Evolutionary conservation across 768 basidiomycete species (phyloP), one percentile per base, ranked within the genome.

Genomic region (Mrakia blollopis): DNA sequence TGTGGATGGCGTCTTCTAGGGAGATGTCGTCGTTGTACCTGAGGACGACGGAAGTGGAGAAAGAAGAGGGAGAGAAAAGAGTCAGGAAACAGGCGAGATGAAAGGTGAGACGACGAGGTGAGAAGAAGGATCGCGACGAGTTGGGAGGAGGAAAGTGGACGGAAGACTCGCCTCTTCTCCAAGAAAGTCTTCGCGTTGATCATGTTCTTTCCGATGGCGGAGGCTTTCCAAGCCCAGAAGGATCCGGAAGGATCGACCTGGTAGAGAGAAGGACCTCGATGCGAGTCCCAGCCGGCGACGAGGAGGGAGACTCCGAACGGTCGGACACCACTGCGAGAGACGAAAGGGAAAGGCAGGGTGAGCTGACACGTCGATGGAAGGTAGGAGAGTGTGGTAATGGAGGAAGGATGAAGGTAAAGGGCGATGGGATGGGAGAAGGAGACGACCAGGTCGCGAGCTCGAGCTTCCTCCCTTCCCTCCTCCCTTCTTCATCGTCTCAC

Each of bases 141-240:
- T 35, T 25, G 65, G 44, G 50, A 44, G 50, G 32, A 52, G 65
- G 23, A 47, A 52, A 65, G 25, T 39, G 54, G 62, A 8, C 60
- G 30, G 18, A n/a, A n/a, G n/a, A 85, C 89, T 81, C 80, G 94
- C 93, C 97, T 90, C 85, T 99, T 99, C 85, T 99, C 97, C 80
- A 99, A 85, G 85, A 99, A 99, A 11, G 97, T 99, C 85, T 99
- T 99, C 50, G 95, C 97, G 81, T 99, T 99, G 65, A 94, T 90
- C 94, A 98, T 98, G 85, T 98, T 98, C 86, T 99, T 99, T 57
- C 97, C 97, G 81, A 98, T 99, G 16, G 97, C 97, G 83, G 94
- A 96, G 11, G 97, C 97, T 83, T 99, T 99, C 97, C 97, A 99
- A 41, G 97, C 96, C 97, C 97, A 99, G 86, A 93, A 99, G 44